phyloP scores from a whole-genome alignment of 495 filamentous ascomycete species.

The Neurospora sp. region DNA sequence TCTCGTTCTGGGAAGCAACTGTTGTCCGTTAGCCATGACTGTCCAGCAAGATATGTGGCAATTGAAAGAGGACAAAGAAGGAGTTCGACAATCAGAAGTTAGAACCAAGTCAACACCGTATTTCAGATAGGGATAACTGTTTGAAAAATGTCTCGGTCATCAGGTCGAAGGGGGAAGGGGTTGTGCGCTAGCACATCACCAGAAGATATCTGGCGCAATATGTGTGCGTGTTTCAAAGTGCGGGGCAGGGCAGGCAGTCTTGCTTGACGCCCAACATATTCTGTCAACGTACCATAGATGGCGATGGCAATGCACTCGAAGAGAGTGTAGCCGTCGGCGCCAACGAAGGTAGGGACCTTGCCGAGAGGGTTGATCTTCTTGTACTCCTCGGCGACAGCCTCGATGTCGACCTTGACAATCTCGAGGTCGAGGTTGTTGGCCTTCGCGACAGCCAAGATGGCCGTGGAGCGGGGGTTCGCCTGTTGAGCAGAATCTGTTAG shows the following conservation, averaged over 20 bases:
- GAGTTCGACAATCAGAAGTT: slow-evolving; percentile 42
- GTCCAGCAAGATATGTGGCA: slow-evolving; percentile 13
- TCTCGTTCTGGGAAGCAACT: slow-evolving; percentile 99
- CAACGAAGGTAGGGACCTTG: slow-evolving; percentile 86
- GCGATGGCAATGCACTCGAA: slow-evolving; percentile 89
- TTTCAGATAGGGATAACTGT: slow-evolving; percentile 99
- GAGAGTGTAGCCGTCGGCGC: slow-evolving; percentile 82
- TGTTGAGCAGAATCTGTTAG: slow-evolving; percentile 25
- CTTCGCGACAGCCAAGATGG: slow-evolving; percentile 85
- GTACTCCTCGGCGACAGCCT: slow-evolving; percentile 59
- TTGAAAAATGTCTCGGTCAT: slow-evolving; percentile 63
- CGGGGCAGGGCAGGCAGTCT: slow-evolving; percentile 12
- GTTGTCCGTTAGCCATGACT: slow-evolving; percentile 25
- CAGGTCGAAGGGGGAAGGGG: slow-evolving; percentile 34
- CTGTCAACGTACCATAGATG: slow-evolving; percentile 75
- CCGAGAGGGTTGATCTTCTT: slow-evolving; percentile 75
- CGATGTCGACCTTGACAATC: slow-evolving; percentile 57
- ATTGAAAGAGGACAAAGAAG: slow-evolving; percentile 6
- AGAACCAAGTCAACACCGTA: slow-evolving; percentile 60
- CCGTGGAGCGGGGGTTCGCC: slow-evolving; percentile 83
- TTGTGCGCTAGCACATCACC: not conserved
- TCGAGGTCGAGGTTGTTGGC: slow-evolving; percentile 88
- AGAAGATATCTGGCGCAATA: not conserved
- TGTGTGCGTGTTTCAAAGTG: not conserved
- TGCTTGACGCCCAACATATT: not conserved